Conservation (phyloP, 805 yeast genomes). For the Wickerhamomyces ciferrii region DNA sequence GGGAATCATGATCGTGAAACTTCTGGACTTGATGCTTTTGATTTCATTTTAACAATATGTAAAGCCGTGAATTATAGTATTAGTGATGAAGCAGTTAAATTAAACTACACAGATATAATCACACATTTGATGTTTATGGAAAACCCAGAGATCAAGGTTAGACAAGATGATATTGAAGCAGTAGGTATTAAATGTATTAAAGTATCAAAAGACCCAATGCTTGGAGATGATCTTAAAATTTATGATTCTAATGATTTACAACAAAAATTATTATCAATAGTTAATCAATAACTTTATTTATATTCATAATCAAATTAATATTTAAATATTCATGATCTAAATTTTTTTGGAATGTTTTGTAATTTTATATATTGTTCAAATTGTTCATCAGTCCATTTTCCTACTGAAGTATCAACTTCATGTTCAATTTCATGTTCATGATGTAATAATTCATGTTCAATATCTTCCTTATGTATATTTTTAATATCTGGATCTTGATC, state of each 20-base stretch:
- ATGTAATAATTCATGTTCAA: conserved; percentile 44
- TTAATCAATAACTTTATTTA: not conserved
- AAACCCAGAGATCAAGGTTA: conserved; percentile 45
- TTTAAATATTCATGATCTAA: conserved; percentile 4
- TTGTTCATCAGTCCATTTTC: conserved; percentile 30
- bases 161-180: conserved; percentile 30
- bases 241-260: conserved; percentile 41
- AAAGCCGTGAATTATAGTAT: conserved; percentile 51
- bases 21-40: conserved; percentile 53
- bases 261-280: conserved; percentile 13
- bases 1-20: conserved; percentile 82
- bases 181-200: conserved; percentile 44
- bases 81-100: conserved; percentile 4
- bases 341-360: conserved; percentile 34
- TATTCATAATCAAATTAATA: not conserved
- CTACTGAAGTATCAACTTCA: conserved; percentile 59
- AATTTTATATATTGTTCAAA: conserved; percentile 31
- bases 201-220: conserved; percentile 23
- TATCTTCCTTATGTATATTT: conserved; percentile 80
- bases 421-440: conserved; percentile 69
- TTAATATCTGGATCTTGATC: conserved; percentile 79
- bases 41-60: conserved; percentile 50
- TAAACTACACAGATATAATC: conserved; percentile 42
- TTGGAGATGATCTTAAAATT: conserved; percentile 16
- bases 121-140: conserved; percentile 60